A percentile compares a stretch with the other conserved stretches of the same genome.
Evolutionary conservation across 805 yeast species (phyloP).

Genomic region (Hanseniaspora meyeri): DNA sequence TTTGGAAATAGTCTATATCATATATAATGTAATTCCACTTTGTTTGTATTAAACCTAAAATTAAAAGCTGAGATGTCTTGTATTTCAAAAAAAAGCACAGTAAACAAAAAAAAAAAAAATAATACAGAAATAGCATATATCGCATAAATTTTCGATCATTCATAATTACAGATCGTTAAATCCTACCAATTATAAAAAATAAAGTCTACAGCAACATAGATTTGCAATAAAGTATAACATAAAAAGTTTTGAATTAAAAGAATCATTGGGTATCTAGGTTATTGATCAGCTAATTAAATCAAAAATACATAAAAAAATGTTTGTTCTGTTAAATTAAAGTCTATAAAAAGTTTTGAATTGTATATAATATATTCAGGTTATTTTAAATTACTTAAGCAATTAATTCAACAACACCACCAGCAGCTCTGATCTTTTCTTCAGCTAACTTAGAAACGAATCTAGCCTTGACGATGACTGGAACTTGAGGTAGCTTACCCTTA

Average conservation of each 20-base stretch:
- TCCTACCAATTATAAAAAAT: too few species aligned
- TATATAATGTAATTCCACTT: too few species aligned
- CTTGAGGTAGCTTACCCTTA: conserved; percentile 95
- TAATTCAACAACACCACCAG: conserved; percentile 99
- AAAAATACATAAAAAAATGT: background rate
- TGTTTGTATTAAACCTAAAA: background rate
- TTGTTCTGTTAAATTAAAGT: conserved; percentile 5
- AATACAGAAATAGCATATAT: too few species aligned
- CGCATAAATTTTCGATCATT: too few species aligned
- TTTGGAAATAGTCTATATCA: background rate
- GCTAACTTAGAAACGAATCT: conserved; percentile 98
- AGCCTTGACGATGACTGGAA: conserved; percentile 98
- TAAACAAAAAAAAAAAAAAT: background rate
- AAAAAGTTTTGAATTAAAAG: too few species aligned
- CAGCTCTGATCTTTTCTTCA: conserved; percentile 99
- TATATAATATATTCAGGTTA: conserved; percentile 7
- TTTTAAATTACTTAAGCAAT: conserved; percentile 57
- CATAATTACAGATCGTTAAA: too few species aligned
- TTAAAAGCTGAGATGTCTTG: too few species aligned
- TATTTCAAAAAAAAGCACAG: background rate
- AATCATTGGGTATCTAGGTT: background rate
- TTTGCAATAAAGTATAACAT: too few species aligned
- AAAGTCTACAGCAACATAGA: too few species aligned
- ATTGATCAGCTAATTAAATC: too few species aligned
- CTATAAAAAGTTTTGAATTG: conserved; percentile 13